These are phyloP conservation scores for Chimonanthus salicifolius DNA, from an alignment of 164 flowering plant genomes.

Conservation along the genomic window DNA sequence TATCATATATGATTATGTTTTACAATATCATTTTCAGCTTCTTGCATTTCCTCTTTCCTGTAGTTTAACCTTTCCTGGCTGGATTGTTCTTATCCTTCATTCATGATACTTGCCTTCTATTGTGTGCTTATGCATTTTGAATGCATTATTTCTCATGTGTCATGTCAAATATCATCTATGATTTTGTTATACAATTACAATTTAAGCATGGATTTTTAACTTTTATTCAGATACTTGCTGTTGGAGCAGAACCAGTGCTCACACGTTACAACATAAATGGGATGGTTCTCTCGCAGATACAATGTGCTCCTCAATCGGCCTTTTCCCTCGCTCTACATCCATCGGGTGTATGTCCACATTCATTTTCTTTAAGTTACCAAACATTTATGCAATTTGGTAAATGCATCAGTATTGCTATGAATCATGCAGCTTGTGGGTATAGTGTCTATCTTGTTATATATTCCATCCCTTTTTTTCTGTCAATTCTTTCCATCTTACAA, in stretches of 20 bases:
- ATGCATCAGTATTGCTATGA: not conserved
- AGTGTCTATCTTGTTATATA: no score
- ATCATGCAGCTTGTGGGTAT: not conserved
- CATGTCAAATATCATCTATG: not conserved
- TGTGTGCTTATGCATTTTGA: no score
- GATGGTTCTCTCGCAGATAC: slow-evolving; percentile 65
- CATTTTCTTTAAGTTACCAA: slow-evolving; percentile 5
- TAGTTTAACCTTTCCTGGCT: not conserved
- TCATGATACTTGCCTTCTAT: no score
- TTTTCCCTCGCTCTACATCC: slow-evolving; percentile 79
- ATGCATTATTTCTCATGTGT: no score
- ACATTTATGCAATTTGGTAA: not conserved
- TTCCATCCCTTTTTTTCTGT: no score
- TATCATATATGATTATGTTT: not conserved
- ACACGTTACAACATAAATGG: slow-evolving; percentile 79
- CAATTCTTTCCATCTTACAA: no score
- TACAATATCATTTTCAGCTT: not conserved
- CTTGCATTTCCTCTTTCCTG: not conserved
- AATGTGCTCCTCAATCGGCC: slow-evolving; percentile 81
- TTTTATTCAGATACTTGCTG: slow-evolving; percentile 72
- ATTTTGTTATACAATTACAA: not conserved
- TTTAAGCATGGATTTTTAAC: slow-evolving; percentile 3
- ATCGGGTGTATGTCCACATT: slow-evolving; percentile 65
- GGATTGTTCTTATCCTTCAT: not conserved
- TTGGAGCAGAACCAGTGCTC: slow-evolving; percentile 79